Percentiles rank a stretch among this genome's conserved stretches.
Evolutionary conservation across 345 rosid genomes (phyloP).

Genomic region (Eucalyptus regnans): DNA sequence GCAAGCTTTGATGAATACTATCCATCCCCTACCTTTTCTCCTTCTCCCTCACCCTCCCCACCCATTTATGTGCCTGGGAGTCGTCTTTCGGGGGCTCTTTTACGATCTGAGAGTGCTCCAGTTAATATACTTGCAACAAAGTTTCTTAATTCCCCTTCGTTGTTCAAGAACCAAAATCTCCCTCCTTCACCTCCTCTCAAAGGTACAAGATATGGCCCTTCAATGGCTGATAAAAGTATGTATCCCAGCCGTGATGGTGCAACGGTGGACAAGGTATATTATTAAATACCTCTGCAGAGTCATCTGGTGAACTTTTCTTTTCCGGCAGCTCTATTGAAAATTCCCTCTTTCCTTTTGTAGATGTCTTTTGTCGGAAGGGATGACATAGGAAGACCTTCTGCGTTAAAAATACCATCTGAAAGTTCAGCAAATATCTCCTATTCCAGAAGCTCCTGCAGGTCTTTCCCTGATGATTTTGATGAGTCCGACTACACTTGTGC

Average conservation of each 20-base stretch:
- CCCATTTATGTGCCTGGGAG: slow-evolving; percentile 40
- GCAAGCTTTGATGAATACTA: slow-evolving; percentile 36
- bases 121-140: slow-evolving; percentile 37
- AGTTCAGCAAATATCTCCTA: slow-evolving; percentile 45
- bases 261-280: slow-evolving; percentile 62
- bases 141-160: slow-evolving; percentile 24
- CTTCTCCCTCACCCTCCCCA: slow-evolving; percentile 63
- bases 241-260: slow-evolving; percentile 26
- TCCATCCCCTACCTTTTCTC: slow-evolving; percentile 56
- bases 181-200: slow-evolving; percentile 55
- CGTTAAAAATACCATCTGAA: slow-evolving; percentile 34
- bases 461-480: slow-evolving; percentile 68
- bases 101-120: slow-evolving; percentile 86
- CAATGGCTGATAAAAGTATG: slow-evolving; percentile 22
- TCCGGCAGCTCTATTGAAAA: background rate
- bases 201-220: slow-evolving; percentile 22
- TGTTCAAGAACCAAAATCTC: slow-evolving; percentile 28
- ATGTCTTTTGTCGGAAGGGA: slow-evolving; percentile 38
- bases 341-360: slow-evolving; percentile 13
- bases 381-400: slow-evolving; percentile 29
- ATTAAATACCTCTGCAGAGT: background rate
- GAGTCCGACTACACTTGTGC: slow-evolving; percentile 71
- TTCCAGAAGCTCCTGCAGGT: slow-evolving; percentile 75
- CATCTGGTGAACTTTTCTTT: background rate
- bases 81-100: slow-evolving; percentile 22